A percentile compares a stretch with the other conserved stretches of the same genome.
Conservation (phyloP, 75 land plant genomes). For the Selaginella tamariscina region DNA sequence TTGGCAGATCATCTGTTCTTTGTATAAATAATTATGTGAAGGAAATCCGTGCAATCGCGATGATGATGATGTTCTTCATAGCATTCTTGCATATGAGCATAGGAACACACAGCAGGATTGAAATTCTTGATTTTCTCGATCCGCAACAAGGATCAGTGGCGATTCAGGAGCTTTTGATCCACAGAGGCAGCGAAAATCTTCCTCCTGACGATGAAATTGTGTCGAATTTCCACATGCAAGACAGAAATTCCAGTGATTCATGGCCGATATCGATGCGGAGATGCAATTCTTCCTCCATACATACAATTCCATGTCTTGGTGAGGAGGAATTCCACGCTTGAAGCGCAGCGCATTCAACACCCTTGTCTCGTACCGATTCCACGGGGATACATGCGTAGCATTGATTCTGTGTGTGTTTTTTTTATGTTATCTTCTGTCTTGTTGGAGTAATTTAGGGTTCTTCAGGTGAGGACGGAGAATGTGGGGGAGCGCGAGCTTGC, state of each 20-base stretch:
- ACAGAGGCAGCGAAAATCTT: neutral
- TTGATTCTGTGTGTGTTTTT: neutral
- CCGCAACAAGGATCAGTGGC: neutral
- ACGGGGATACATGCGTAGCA: constrained; percentile 1
- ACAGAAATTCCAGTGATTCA: neutral
- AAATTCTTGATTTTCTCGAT: neutral
- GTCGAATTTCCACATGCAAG: neutral
- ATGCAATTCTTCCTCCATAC: neutral
- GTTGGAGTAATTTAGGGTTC: neutral
- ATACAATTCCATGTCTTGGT: neutral
- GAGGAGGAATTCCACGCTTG: neutral
- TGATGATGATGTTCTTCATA: too few relatives aligned
- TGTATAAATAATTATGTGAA: too few relatives aligned
- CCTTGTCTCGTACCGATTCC: neutral
- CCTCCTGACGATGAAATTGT: neutral
- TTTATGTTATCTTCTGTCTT: neutral
- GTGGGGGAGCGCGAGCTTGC: neutral
- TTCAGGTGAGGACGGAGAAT: neutral
- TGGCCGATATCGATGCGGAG: neutral
- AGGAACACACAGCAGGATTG: neutral
- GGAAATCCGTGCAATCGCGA: too few relatives aligned
- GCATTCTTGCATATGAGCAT: too few relatives aligned
- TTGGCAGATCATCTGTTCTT: too few relatives aligned
- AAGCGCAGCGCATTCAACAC: neutral
- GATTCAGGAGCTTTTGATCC: neutral